Evolutionary conservation across 1,284 basidiomycete species (phyloP), one percentile per base, ranked within the genome.

Genomic region (Irpex rosettiformis): DNA sequence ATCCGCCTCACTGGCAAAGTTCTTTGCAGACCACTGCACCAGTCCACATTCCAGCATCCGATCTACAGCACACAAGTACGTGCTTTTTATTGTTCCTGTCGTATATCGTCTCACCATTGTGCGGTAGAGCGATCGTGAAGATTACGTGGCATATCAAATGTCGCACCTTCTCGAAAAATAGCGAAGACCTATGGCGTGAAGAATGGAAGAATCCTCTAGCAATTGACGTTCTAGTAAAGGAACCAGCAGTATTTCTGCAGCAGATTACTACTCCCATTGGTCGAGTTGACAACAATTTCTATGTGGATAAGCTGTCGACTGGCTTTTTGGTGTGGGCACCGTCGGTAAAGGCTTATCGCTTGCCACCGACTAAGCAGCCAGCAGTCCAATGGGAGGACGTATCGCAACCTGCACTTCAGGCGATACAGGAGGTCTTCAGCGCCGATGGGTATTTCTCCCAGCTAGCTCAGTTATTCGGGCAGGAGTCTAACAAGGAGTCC

Each of bases 301-400:
- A 87, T 64, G 75, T 91, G 7, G 96, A 98, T 76, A 93, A 94
- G 70, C 76, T 89, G 22, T 75, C 79, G 52, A 91, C 89, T 1
- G 96, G 96, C 1, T 98, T 96, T 81, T 75, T 98, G 54, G 78
- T 86, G 1, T 98, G 96, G 94, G 79, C 85, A 33, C 74, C 84
- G 52, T 79, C 77, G 40, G 78, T 94, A 58, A 87, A 88, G 67
- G 93, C 83, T 29, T 94, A 95, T 67, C 71, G 61, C 67, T 80
- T 66, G 67, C 72, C 75, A 3, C 64, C 73, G 5, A 82, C 77
- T 55, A 78, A 78, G 42, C 74, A 76, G n/a, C 72, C 78, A 13
- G 72, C 81, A 1, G 79, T 88, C 60, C 59, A 70, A 3, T 94
- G 94, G 87, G 91, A 96, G 55, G 43, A 71, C 1, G 73, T 73